Base-by-base conservation (phyloP, 2,329 filamentous ascomycete genomes). In the Teratosphaeria pseudoeucalypti region DNA sequence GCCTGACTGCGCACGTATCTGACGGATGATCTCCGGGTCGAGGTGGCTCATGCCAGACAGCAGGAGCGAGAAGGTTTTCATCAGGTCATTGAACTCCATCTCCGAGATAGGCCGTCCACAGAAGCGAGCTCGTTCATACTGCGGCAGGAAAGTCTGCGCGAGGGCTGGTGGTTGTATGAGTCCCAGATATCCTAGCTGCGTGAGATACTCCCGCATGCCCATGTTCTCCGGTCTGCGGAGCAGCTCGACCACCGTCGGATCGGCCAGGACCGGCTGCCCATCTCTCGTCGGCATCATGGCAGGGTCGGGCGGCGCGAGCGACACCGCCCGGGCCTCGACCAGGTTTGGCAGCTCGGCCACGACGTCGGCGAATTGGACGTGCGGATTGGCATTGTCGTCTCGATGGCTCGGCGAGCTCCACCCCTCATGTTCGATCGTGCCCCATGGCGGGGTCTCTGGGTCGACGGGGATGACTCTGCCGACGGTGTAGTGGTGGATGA, bases 251-350 rank as follows among this genome's bases (percentile, higher is more conserved):
- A 89, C 84, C 73, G 73, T 19, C 69, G 67, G 39, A 60, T 72
- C 70, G 14, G 66, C 66, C 9, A 62, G 54, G 19, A 23, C 43
- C 3, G 52, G 14, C 39, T 65, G 39, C 62, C 66, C 62, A 71
- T 72, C 68, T 67, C 19, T 37, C 68, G 73, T 39, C 72, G 76
- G 63, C 76, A 78, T 64, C 10, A 70, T 67, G 2, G 75, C 72
- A 3, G 80, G 78, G 67, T 81, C 73, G 6, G 79, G 76, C 64
- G 86, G 90, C 0, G 88, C 90, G 43, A 96, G 81, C 0, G 89
- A 91, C n/a, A 96, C 84, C 0, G 91, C 92, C 72, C 92, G 92
- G 10, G 90, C 92, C 76, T 97, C 92, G 63, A 97, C 89, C 32
- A 97, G 80, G 70, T 95, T 87, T 1, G 92, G 90, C 27, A 99